Evolutionary conservation across 202 grass and related monocot species (phyloP).

Genomic region (Bolboschoenoplectus hybrid): DNA sequence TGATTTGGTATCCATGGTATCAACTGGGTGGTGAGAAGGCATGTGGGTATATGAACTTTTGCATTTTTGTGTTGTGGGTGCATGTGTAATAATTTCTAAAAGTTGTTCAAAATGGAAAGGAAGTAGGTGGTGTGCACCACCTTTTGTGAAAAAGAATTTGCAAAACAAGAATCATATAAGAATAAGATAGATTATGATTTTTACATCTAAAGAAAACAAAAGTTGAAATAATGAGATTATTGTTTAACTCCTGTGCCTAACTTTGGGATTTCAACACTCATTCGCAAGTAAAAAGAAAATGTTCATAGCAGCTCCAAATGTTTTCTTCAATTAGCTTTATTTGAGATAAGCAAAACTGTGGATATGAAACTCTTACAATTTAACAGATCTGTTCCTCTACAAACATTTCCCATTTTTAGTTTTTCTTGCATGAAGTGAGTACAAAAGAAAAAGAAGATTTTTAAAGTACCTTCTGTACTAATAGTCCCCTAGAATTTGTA

Average conservation of each 20-base stretch:
- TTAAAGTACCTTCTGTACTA: neutral
- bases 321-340: slow-evolving; percentile 12
- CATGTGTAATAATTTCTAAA: neutral
- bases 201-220: neutral
- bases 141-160: neutral
- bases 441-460: neutral
- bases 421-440: neutral
- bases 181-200: neutral
- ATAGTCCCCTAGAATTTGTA: neutral
- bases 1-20: neutral
- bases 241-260: neutral
- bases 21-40: neutral
- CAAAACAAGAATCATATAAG: neutral
- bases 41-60: neutral
- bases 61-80: neutral
- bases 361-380: neutral
- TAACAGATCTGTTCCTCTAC: neutral
- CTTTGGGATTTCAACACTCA: neutral
- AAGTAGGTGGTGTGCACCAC: neutral
- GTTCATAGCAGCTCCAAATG: neutral
- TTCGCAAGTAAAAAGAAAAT: neutral
- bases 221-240: neutral
- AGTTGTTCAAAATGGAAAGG: neutral
- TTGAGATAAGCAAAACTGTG: neutral
- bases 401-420: neutral